Conservation (phyloP, 2,329 filamentous ascomycete genomes). For the Colletotrichum lupini region DNA sequence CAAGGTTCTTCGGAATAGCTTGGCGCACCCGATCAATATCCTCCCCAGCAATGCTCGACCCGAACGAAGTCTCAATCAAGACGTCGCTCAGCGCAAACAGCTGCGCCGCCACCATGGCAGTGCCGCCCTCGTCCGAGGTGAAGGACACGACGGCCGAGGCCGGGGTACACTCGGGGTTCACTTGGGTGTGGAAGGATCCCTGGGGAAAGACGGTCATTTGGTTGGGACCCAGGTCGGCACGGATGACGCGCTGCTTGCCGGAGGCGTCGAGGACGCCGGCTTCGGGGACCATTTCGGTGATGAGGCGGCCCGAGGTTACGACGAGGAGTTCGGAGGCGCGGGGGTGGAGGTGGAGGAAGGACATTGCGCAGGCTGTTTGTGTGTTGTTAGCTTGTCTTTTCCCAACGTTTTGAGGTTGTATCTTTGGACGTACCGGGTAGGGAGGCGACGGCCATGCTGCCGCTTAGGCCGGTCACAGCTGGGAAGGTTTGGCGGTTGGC, state of each 20-base stretch:
- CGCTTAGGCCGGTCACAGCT: not conserved
- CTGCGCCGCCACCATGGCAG: not conserved
- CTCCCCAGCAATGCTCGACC: not conserved
- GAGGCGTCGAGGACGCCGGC: constrained; percentile 54
- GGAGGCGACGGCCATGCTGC: not conserved
- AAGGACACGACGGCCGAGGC: not conserved
- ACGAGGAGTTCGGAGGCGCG: constrained; percentile 57
- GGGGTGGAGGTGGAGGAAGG: constrained; percentile 62
- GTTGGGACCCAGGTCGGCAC: not conserved
- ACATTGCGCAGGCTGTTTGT: constrained; percentile 58
- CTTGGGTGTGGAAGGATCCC: not conserved
- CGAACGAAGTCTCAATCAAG: not conserved
- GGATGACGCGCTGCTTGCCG: not conserved
- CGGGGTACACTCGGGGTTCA: not conserved
- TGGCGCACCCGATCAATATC: not conserved
- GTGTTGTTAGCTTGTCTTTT: not conserved
- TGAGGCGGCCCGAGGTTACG: constrained; percentile 52
- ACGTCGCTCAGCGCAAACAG: not conserved
- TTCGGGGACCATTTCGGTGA: constrained; percentile 56
- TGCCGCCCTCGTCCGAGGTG: not conserved
- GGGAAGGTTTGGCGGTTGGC: not conserved
- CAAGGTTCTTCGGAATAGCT: not conserved
- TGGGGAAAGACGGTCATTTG: not conserved
- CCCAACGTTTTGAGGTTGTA: no score
- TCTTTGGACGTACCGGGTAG: not conserved